Conservation (phyloP, 768 basidiomycete species). For the Lactifluus echinatus region DNA sequence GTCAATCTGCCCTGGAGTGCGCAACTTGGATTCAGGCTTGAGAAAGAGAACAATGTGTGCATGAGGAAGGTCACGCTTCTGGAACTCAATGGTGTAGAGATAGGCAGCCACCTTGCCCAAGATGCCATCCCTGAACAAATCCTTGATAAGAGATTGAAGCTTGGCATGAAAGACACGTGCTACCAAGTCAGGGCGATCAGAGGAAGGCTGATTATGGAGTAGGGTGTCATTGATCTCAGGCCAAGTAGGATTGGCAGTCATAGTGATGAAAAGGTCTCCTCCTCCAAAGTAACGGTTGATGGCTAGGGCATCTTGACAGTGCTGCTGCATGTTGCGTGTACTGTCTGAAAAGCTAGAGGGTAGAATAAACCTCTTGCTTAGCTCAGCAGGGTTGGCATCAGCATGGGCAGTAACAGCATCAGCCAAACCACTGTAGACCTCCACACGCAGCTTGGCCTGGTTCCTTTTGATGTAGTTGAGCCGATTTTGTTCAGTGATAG, state of each 20-base stretch:
- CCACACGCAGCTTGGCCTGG: too few species aligned
- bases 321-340: too few species aligned
- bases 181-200: background rate
- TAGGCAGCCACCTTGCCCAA: background rate
- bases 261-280: slow-evolving; percentile 28
- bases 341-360: too few species aligned
- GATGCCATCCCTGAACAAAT: background rate
- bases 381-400: too few species aligned
- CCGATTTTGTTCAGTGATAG: too few species aligned
- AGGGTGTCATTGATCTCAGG: slow-evolving; percentile 18
- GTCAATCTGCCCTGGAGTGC: background rate
- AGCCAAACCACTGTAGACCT: too few species aligned
- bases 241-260: slow-evolving; percentile 48
- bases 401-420: too few species aligned
- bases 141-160: too few species aligned
- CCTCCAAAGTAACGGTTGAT: background rate
- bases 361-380: too few species aligned
- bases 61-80: background rate
- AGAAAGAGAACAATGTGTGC: background rate
- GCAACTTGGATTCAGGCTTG: background rate
- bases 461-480: too few species aligned
- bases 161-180: background rate
- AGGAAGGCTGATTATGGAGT: slow-evolving; percentile 22
- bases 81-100: background rate
- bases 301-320: background rate